Evolutionary conservation across 768 basidiomycete genomes (phyloP), one percentile per base, ranked within the genome.

Genomic region (Lanmaoa pseudosensibilis): DNA sequence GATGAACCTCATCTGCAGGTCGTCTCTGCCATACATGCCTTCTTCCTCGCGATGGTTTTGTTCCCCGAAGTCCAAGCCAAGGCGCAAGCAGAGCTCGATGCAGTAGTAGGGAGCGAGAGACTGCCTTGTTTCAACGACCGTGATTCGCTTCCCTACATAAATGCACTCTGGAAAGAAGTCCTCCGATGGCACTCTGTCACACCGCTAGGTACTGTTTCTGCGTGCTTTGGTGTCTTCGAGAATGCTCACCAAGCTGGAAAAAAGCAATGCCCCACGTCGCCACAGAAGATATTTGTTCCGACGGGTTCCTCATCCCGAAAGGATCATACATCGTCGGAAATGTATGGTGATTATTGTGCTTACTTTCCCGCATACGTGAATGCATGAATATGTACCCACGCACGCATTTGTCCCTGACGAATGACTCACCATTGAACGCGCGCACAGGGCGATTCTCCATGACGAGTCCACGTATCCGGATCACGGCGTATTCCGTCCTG

Each of bases 371-470:
- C 11, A 25, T 38, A 27, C 61, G 4, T 37, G 36, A 21, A 41
- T 36, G 18, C 62, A 15, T 34, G 33, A 27, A 46, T 40, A 13
- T 55, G 69, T 10, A 12, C 27, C 1, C 27, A 27, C 27, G 27
- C 27, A 27, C 27, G 27, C 27, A 27, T n/a, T 38, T 7, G 4
- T 18, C 36, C 3, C 18, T 10, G 18, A 33, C 12, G 41, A 23
- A 27, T 1, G n/a, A 15, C 27, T 8, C 27, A 9, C 2, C 12
- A 16, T 30, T 50, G 19, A 38, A 39, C 16, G 7, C 18, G 9
- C 19, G 2, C 19, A 36, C 50, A 84, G 84, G 83, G 70, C 68
- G 27, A 79, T 86, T 67, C 67, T 81, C 1, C 79, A 80, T 46
- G 79, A 86, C 62, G 75, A 76, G 3, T 66, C 74, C 10, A 68